Conservation (phyloP, 352 stramenopile genomes). For the Stephanocyclus meneghinianus region DNA sequence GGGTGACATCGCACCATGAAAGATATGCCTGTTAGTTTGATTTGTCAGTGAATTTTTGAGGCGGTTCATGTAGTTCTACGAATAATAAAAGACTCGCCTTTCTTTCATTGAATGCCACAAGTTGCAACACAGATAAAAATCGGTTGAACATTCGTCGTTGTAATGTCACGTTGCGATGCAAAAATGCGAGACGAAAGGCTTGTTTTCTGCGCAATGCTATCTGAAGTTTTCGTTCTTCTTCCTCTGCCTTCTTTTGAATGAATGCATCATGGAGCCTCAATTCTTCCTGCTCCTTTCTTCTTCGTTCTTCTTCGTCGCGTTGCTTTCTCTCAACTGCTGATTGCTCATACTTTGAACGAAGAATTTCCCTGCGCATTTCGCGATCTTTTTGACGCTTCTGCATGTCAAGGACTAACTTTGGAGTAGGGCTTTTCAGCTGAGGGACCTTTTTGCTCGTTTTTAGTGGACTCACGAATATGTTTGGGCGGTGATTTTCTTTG, state of each 20-base stretch:
- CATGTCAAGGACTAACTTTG: slow-evolving; percentile 25
- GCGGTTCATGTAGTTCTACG: neutral
- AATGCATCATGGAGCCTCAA: slow-evolving; percentile 17
- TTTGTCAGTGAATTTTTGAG: neutral
- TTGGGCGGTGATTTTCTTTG: slow-evolving; percentile 29
- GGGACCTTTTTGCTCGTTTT: slow-evolving; percentile 1
- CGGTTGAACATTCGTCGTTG: slow-evolving; percentile 17
- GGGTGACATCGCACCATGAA: slow-evolving; percentile 20
- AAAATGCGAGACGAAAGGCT: slow-evolving; percentile 15
- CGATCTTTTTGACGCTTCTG: slow-evolving; percentile 24
- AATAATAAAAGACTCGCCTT: slow-evolving; percentile 16
- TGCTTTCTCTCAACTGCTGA: slow-evolving; percentile 13
- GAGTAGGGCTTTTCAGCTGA: slow-evolving; percentile 9
- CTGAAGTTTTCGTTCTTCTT: slow-evolving; percentile 28
- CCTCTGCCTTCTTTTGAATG: slow-evolving; percentile 7
- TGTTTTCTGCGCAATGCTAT: slow-evolving; percentile 9
- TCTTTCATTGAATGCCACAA: slow-evolving; percentile 24
- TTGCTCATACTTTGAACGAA: slow-evolving; percentile 8
- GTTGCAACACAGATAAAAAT: slow-evolving; percentile 25
- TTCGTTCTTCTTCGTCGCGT: slow-evolving; percentile 5
- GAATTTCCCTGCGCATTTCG: slow-evolving; percentile 12
- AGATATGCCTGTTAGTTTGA: neutral
- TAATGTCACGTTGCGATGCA: slow-evolving; percentile 28
- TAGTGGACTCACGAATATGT: neutral
- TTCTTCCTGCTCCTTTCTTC: slow-evolving; percentile 13